Evolutionary conservation across 2,329 filamentous ascomycete genomes (phyloP), one percentile per base, ranked within the genome.

Genomic region (Hypomyces perniciosus): DNA sequence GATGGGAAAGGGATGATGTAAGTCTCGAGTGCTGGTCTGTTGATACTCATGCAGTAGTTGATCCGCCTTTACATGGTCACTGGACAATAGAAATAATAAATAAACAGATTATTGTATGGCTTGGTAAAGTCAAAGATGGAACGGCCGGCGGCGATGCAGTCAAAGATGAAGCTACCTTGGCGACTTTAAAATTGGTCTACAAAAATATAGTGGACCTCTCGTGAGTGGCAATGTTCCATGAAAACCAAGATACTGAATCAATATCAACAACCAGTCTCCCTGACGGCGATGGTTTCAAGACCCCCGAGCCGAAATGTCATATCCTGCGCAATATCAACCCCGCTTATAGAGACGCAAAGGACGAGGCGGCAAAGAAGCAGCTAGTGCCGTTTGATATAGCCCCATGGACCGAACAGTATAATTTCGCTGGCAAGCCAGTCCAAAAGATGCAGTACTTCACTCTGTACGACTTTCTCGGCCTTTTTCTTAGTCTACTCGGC

Each of bases 381-480:
- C 20, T 20, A 20, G 20, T 20, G 20, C 20, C 20, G 20, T 20
- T 20, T 20, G 20, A 20, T 20, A 20, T 20, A 20, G 20, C 20
- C 20, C 20, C 20, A 20, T 49, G 46, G 46, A 10, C 34, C 34
- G 13, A 12, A 4, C 30, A 13, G 10, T 41, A 40, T 13, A 29
- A 28, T 4, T 37, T 6, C 27, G 43, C 8, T 8, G 20, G 9
- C 40, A 30, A 10, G 20, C 20, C 20, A n/a, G 29, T 6, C 6
- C 9, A 10, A 10, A 5, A 9, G 13, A 26, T 29, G 10, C 30
- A 34, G 9, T 53, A 31, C 8, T 53, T 41, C 30, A 53, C 13
- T 27, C 46, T 46, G 3, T 53, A 53, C 47, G 51, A 53, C 26
- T 44, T 53, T 26, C 38, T 50, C 1, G 51, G 47, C n/a, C 34